These are phyloP conservation scores for Apodospora peruviana DNA, from an alignment of 495 filamentous ascomycete genomes.

Conservation along the genomic window DNA sequence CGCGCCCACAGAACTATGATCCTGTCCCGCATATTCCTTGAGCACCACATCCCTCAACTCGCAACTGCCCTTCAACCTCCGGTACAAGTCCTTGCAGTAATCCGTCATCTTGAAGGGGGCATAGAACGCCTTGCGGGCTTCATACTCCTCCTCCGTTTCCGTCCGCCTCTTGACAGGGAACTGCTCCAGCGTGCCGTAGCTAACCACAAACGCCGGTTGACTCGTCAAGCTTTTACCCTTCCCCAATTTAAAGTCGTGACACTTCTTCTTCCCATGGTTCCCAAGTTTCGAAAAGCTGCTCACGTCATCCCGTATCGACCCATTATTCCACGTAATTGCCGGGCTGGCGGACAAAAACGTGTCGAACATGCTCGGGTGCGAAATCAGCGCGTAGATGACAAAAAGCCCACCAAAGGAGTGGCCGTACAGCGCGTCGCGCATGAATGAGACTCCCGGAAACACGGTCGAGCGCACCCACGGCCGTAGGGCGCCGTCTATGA, in stretches of 20 bases:
- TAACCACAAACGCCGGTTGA: slow-evolving; percentile 12
- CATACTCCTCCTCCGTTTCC: slow-evolving; percentile 13
- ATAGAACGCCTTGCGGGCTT: slow-evolving; percentile 5
- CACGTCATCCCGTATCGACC: slow-evolving; percentile 6
- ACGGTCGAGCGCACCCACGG: slow-evolving; percentile 11
- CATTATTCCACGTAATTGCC: slow-evolving; percentile 6
- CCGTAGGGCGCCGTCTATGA: slow-evolving; percentile 7
- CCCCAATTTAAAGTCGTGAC: neutral
- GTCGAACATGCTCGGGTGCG: slow-evolving; percentile 6
- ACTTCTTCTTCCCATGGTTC: slow-evolving; percentile 5
- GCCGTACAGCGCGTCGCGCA: slow-evolving; percentile 12
- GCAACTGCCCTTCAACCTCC: slow-evolving; percentile 7
- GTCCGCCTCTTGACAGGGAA: slow-evolving; percentile 10
- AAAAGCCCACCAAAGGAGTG: slow-evolving; percentile 13
- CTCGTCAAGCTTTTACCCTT: neutral
- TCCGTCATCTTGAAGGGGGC: slow-evolving; percentile 3
- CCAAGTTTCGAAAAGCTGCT: slow-evolving; percentile 11
- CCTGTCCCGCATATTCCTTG: slow-evolving; percentile 16
- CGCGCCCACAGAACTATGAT: slow-evolving; percentile 10
- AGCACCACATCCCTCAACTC: slow-evolving; percentile 13
- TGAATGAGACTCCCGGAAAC: slow-evolving; percentile 10
- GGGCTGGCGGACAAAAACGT: slow-evolving; percentile 12
- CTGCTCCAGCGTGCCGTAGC: slow-evolving; percentile 12
- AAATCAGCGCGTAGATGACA: slow-evolving; percentile 7
- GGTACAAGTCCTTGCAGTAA: slow-evolving; percentile 11